Evolutionary conservation across 2,329 filamentous ascomycete species (phyloP).

Genomic region (Nemania abortiva): DNA sequence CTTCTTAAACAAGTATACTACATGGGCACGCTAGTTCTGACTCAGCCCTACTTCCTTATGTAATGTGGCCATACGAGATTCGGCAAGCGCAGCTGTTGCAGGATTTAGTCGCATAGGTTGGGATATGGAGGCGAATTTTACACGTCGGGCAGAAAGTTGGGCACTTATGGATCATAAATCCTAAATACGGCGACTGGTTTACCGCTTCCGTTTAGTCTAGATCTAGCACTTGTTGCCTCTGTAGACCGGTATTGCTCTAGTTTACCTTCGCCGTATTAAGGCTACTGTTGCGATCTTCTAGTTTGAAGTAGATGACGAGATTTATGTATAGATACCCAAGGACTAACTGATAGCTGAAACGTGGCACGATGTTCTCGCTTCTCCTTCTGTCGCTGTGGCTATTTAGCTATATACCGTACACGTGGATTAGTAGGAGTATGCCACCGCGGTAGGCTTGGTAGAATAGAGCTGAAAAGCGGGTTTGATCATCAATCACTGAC

Average conservation of each 20-base stretch:
- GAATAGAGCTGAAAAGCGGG: not conserved
- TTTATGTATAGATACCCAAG: not conserved
- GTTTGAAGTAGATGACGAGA: not conserved
- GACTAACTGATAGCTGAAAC: not conserved
- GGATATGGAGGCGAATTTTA: not conserved
- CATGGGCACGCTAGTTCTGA: slow-evolving; percentile 14
- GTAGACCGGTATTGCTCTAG: not conserved
- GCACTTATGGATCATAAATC: not conserved
- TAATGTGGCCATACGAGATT: not conserved
- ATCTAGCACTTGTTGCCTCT: no score
- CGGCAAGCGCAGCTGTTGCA: not conserved
- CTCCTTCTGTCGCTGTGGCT: not conserved
- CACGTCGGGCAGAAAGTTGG: not conserved
- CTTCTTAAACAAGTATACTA: not conserved
- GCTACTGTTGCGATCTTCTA: not conserved
- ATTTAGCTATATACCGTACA: not conserved
- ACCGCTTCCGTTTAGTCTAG: no score
- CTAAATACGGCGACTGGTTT: not conserved
- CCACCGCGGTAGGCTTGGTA: not conserved
- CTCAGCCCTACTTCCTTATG: slow-evolving; percentile 21
- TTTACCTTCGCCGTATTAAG: not conserved
- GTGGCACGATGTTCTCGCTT: not conserved
- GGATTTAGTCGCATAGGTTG: not conserved
- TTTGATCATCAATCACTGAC: not conserved
- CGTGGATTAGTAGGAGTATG: not conserved